Base-by-base conservation (phyloP, 2,329 filamentous ascomycete species). In the Colletotrichum sublineola region DNA sequence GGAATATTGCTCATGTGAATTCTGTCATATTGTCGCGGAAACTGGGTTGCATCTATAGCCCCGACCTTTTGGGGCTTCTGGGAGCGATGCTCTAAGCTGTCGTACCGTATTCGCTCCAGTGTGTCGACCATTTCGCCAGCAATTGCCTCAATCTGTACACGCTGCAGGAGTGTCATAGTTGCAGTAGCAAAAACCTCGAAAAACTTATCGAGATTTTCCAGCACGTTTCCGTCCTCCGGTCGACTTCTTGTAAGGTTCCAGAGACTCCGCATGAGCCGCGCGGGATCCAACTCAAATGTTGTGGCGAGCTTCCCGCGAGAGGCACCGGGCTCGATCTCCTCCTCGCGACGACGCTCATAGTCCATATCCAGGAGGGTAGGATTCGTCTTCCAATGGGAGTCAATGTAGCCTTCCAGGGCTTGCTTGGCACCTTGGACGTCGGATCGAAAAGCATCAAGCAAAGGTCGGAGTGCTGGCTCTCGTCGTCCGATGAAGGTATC, bases 361-460 rank as follows among this genome's bases (percentile, higher is more conserved):
- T 50, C 46, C 46, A 50, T 50, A 24, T 50, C 20, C n/a, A 50
- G 46, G 2, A 24, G n/a, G 1, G 46, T 50, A 24, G 8, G 46
- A 14, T 24, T 50, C n/a, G 46, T 50, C 46, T 24, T 50, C 46
- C 46, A 50, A 12, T 24, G 8, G 3, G 46, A 24, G 46, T 50
- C n/a, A 4, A 50, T 50, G 8, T 50, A 50, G 9, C 3, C 46
- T n/a, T 50, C 46, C 46, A 50, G 9, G n/a, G 12, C 5, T 9
- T 24, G 46, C 46, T 50, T 50, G n/a, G 46, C 20, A 12, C 46
- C 46, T 50, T 50, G 3, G 5, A 12, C 46, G 5, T 14, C 1
- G n/a, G 46, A 50, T 50, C 20, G 46, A 50, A 50, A 50, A 24
- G 46, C 46, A 14, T 50, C 46, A 50, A 50, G 46, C 46, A 50